Base-by-base conservation (phyloP, 169 alveolate genomes). In the Miamiensis avidus region DNA sequence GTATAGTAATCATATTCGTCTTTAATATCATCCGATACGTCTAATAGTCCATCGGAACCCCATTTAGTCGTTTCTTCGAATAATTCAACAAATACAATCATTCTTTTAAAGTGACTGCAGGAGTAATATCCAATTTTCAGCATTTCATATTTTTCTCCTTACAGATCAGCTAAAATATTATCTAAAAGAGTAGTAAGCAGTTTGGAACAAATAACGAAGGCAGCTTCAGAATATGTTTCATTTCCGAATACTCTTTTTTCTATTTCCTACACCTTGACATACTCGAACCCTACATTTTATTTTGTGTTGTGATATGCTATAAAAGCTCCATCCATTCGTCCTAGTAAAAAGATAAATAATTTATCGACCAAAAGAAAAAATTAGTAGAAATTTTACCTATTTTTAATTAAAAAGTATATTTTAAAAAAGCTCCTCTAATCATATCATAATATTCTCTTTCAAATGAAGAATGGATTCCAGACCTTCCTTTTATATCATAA, bases 391-490 rank as follows among this genome's bases (percentile, higher is more conserved):
- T 74, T 15, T 1, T 77, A 78, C 89, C 89, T 31, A 94, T 92
- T 85, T 92, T 94, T 29, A 93, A 78, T 82, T 94, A 89, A 77
- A 92, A 84, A n/a, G 91, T 82, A 85, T 92, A 94, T 82, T 93
- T 91, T 27, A 92, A 74, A 75, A 94, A 88, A 1, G 93, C 95
- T 69, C 95, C 94, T 84, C 97, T 85, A 64, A 92, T 84, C 26
- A 94, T 76, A 85, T 94, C 97, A 86, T 91, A 94, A 74, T 91
- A 92, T 81, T 94, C 97, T 74, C 96, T 89, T 81, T 94, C 97
- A 81, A 76, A 94, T 34, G 94, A 88, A 25, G 92, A 86, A 82
- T 83, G 89, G n/a, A 82, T 73, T 31, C 97, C 97, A 78, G 72
- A 83, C 32, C 88, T 73, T 74, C 74, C 73, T 1, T 72, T 31